phyloP scores from a whole-genome alignment of 192 early-diverging fungal species.

The Coemansia sp. region DNA sequence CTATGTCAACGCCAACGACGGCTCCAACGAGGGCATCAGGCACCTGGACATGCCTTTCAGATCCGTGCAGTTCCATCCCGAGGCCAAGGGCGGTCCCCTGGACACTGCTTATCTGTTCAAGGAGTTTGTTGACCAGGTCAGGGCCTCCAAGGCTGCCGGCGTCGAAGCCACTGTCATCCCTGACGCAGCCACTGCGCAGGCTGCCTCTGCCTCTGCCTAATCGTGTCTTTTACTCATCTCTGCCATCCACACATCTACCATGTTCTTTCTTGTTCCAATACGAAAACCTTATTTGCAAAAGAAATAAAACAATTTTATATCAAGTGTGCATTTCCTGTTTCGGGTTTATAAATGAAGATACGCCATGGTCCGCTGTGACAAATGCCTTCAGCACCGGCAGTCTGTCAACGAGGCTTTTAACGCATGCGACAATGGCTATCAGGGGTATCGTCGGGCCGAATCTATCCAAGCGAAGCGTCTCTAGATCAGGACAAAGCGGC shows the following conservation, averaged over 20 bases:
- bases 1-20: slow-evolving; percentile 95
- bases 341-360: not conserved
- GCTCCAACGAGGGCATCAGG: slow-evolving; percentile 91
- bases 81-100: slow-evolving; percentile 89
- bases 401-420: not conserved
- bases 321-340: slow-evolving; percentile 18
- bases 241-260: not conserved
- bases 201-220: slow-evolving; percentile 27
- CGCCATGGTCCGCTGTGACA: not conserved
- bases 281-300: not conserved
- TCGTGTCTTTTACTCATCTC: not conserved
- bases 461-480: not conserved
- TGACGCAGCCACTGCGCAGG: not conserved
- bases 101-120: slow-evolving; percentile 93
- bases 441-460: not conserved
- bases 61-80: slow-evolving; percentile 95
- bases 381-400: not conserved
- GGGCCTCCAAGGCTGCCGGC: slow-evolving; percentile 46
- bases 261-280: not conserved
- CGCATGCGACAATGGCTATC: not conserved
- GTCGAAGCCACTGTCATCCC: slow-evolving; percentile 2
- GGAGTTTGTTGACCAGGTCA: slow-evolving; percentile 71
- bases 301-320: slow-evolving; percentile 32
- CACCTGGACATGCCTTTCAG: slow-evolving; percentile 72
- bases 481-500: not conserved